These are phyloP conservation scores for Coniella lustricola DNA, from an alignment of 2,329 filamentous ascomycete species.

Conservation along the genomic window DNA sequence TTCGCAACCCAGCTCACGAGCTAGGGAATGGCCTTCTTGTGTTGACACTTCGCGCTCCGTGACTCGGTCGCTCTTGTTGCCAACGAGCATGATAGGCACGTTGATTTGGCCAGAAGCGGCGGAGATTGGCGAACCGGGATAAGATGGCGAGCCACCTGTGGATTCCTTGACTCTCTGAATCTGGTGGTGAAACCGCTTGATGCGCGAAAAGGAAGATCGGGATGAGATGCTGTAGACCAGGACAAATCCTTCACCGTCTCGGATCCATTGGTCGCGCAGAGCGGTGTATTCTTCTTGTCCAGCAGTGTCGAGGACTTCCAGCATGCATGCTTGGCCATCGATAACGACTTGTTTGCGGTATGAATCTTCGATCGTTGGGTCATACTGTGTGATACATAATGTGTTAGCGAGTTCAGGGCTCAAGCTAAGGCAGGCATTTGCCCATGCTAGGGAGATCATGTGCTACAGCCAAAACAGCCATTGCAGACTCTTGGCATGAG, in stretches of 20 bases:
- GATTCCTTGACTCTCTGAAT: conserved; percentile 97
- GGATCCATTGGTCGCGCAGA: conserved; percentile 94
- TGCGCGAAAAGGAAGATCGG: conserved; percentile 87
- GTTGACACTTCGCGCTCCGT: conserved; percentile 95
- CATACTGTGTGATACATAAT: conserved; percentile 48
- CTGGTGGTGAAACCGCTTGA: conserved; percentile 93
- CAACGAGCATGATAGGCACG: conserved; percentile 94
- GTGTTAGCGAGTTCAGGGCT: not conserved
- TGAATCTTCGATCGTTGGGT: conserved; percentile 82
- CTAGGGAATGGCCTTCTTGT: conserved; percentile 87
- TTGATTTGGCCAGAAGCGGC: conserved; percentile 53
- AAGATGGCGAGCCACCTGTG: conserved; percentile 66
- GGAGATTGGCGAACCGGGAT: conserved; percentile 66
- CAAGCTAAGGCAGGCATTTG: not conserved
- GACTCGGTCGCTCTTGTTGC: conserved; percentile 96
- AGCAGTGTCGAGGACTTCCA: conserved; percentile 93
- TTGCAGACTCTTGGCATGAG: no score
- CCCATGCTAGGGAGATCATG: not conserved
- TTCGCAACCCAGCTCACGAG: conserved; percentile 87
- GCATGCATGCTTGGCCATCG: conserved; percentile 91
- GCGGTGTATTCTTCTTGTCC: conserved; percentile 99
- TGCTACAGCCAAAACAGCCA: not conserved
- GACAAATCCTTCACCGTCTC: conserved; percentile 94
- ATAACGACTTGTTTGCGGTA: conserved; percentile 89
- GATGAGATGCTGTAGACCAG: conserved; percentile 98